Evolutionary conservation across 2,329 filamentous ascomycete species (phyloP).

Genomic region (Simplicillium aogashimaense): DNA sequence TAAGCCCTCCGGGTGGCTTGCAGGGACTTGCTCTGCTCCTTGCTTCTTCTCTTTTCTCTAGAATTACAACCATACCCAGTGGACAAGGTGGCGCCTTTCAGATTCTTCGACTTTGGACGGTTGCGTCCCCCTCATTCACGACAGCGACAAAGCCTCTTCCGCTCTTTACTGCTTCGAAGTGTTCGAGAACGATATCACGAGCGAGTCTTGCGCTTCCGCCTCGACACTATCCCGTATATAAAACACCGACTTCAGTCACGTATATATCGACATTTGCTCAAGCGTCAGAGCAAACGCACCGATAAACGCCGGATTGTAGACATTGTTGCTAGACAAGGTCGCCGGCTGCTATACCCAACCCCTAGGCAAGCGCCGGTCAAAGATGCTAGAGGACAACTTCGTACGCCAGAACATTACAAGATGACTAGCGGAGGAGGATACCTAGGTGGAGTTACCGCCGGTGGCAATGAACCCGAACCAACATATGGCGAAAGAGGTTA

Average conservation of each 20-base stretch:
- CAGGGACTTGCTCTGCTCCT: neutral
- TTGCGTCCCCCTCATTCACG: slow-evolving; percentile 26
- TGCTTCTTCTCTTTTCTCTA: neutral
- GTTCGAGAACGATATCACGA: slow-evolving; percentile 53
- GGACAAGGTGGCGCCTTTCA: slow-evolving; percentile 33
- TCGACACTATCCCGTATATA: slow-evolving; percentile 63
- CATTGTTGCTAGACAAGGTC: slow-evolving; percentile 27
- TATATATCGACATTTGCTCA: slow-evolving; percentile 65
- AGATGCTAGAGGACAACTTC: slow-evolving; percentile 21
- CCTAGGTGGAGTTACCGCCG: slow-evolving; percentile 8
- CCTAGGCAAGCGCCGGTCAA: slow-evolving; percentile 15
- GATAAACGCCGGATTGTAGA: slow-evolving; percentile 37
- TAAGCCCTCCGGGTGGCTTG: neutral
- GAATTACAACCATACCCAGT: neutral
- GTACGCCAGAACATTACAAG: slow-evolving; percentile 13
- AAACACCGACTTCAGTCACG: slow-evolving; percentile 64
- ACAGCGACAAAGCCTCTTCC: slow-evolving; percentile 41
- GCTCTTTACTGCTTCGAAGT: slow-evolving; percentile 59
- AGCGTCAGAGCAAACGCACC: slow-evolving; percentile 46
- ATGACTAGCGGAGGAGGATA: slow-evolving; percentile 17
- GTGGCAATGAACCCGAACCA: slow-evolving; percentile 16
- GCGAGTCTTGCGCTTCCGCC: slow-evolving; percentile 58
- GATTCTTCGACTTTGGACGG: slow-evolving; percentile 24
- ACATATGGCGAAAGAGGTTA: slow-evolving; percentile 51
- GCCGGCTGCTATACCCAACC: slow-evolving; percentile 35